Evolutionary conservation across 106 monocot genomes (phyloP).

Genomic region (Acanthochlamys bracteata): DNA sequence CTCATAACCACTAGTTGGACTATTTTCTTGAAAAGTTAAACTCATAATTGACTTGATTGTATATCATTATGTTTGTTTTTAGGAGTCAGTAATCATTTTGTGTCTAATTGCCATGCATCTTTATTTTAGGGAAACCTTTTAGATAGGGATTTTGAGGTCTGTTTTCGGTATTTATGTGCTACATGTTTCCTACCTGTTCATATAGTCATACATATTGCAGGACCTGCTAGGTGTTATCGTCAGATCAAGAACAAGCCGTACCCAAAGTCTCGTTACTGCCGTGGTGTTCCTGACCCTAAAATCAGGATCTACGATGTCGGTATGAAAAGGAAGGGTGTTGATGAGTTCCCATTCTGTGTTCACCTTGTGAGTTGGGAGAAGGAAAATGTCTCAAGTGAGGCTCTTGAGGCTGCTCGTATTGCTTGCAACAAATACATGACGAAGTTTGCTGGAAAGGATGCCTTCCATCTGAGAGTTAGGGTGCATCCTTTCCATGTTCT

Average conservation of each 20-base stretch:
- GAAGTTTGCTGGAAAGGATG: slow-evolving; percentile 85
- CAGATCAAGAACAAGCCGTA: slow-evolving; percentile 92
- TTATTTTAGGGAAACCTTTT: not conserved
- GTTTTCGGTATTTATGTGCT: too few species aligned
- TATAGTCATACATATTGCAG: slow-evolving; percentile 13
- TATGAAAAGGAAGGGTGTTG: slow-evolving; percentile 80
- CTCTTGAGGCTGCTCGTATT: slow-evolving; percentile 81
- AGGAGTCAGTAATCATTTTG: too few species aligned
- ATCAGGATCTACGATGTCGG: slow-evolving; percentile 91
- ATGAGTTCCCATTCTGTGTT: slow-evolving; percentile 74
- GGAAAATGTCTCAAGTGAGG: slow-evolving; percentile 81
- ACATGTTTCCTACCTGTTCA: not conserved
- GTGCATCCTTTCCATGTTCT: slow-evolving; percentile 89
- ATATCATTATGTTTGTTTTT: too few species aligned
- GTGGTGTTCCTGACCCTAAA: slow-evolving; percentile 85
- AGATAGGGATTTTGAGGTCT: not conserved
- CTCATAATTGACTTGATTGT: too few species aligned
- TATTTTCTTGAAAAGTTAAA: too few species aligned
- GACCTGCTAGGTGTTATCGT: slow-evolving; percentile 68
- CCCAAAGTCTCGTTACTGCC: slow-evolving; percentile 81
- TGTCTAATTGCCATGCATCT: too few species aligned
- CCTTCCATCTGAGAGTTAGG: slow-evolving; percentile 71
- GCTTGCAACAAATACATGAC: slow-evolving; percentile 92
- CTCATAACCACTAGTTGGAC: too few species aligned
- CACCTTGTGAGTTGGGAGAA: slow-evolving; percentile 81